phyloP scores from a whole-genome alignment of 2,329 filamentous ascomycete genomes.

The Aurifilum marmelostoma region DNA sequence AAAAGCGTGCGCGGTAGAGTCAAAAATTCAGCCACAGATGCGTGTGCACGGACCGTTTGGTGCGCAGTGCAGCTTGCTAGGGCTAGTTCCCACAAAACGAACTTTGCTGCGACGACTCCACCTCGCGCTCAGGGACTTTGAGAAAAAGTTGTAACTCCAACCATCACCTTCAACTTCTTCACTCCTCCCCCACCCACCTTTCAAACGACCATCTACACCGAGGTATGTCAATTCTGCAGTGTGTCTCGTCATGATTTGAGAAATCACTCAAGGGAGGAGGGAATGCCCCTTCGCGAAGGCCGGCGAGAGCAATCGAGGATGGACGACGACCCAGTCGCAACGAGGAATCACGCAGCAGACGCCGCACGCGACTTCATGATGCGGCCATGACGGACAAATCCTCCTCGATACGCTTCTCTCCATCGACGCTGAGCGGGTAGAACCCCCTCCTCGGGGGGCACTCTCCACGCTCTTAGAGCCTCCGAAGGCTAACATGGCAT shows the following conservation, averaged over 20 bases:
- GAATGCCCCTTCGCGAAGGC: constrained; percentile 48
- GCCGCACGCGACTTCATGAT: constrained; percentile 19
- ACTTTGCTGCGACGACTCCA: constrained; percentile 32
- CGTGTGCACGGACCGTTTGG: constrained; percentile 9
- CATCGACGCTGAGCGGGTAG: constrained; percentile 69
- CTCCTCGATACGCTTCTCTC: constrained; percentile 64
- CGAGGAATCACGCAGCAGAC: constrained; percentile 5
- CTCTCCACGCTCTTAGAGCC: constrained; percentile 68
- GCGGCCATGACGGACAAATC: constrained; percentile 27
- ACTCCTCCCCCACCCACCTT: constrained; percentile 25
- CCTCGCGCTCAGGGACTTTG: constrained; percentile 27
- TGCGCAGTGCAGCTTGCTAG: constrained; percentile 14
- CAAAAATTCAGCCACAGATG: constrained; percentile 14
- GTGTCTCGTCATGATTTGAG: constrained; percentile 35
- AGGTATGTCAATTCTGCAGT: constrained; percentile 36
- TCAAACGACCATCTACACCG: constrained; percentile 32
- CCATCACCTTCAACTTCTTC: constrained; percentile 15
- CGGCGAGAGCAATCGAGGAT: constrained; percentile 64
- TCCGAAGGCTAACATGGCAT: constrained; percentile 62
- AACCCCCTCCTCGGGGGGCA: constrained; percentile 70
- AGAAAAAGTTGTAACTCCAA: constrained; percentile 30
- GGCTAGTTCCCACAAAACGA: constrained; percentile 28
- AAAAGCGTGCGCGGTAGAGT: constrained; percentile 25
- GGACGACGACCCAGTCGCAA: constrained; percentile 28
- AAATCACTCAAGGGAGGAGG: constrained; percentile 32